Conservation (phyloP, 2,329 filamentous ascomycete species). For the Aureobasidium sp. region DNA sequence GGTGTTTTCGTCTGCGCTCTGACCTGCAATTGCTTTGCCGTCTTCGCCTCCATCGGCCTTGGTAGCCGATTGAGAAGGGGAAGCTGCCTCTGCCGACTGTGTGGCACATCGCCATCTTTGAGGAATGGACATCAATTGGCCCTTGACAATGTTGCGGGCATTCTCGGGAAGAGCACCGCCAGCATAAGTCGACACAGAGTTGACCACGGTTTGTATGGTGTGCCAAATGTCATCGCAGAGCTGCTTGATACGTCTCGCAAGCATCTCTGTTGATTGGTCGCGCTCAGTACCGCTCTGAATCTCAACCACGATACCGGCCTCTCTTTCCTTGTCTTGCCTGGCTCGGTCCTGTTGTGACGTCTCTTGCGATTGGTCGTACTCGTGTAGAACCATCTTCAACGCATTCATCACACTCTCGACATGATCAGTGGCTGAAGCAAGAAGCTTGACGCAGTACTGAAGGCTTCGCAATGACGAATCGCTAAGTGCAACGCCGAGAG, state of each 20-base stretch:
- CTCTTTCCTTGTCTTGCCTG: conserved; percentile 18
- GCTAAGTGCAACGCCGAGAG: conserved; percentile 84
- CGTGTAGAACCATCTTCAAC: conserved; percentile 67
- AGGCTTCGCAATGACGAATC: conserved; percentile 78
- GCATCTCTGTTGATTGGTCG: conserved; percentile 44
- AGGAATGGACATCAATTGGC: conserved; percentile 77
- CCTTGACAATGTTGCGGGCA: conserved; percentile 72
- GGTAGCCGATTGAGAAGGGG: neutral
- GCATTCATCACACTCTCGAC: conserved; percentile 68
- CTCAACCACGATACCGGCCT: conserved; percentile 20
- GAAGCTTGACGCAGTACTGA: conserved; percentile 74
- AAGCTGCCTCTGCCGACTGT: conserved; percentile 28
- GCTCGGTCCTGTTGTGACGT: conserved; percentile 16
- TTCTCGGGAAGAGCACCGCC: conserved; percentile 90
- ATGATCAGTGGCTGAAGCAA: conserved; percentile 75
- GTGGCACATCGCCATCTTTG: conserved; percentile 69
- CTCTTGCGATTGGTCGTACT: conserved; percentile 56
- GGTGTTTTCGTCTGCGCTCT: conserved; percentile 36
- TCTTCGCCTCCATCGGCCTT: conserved; percentile 19
- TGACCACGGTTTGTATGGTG: conserved; percentile 67
- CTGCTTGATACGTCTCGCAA: conserved; percentile 71
- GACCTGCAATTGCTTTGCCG: conserved; percentile 16
- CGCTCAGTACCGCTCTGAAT: conserved; percentile 14
- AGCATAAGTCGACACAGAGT: conserved; percentile 80
- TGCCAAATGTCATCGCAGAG: conserved; percentile 43